Evolutionary conservation across 306 rosid genomes (phyloP).

Genomic region (Chamaecrista fasciculata): DNA sequence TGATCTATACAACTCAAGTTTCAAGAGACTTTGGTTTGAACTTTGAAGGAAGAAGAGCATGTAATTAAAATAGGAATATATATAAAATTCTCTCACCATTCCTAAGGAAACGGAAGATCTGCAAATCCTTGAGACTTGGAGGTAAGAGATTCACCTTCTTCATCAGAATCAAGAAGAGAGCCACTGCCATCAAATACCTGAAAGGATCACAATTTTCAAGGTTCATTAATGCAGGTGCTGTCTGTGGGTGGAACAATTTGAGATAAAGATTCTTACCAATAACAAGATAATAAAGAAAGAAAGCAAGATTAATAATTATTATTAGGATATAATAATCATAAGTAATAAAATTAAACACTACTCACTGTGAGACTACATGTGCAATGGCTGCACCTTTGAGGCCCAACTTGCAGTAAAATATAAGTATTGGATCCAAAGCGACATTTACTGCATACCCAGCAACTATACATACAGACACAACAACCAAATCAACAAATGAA

Average conservation of each 20-base stretch:
- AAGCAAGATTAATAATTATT: no score
- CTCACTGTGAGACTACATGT: slow-evolving; percentile 95
- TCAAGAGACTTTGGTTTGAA: no score
- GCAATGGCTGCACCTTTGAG: slow-evolving; percentile 94
- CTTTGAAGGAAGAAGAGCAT: no score
- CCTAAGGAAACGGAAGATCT: slow-evolving; percentile 73
- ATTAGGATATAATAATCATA: not conserved
- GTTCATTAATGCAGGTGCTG: not conserved
- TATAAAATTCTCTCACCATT: slow-evolving; percentile 53
- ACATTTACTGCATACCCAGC: slow-evolving; percentile 66
- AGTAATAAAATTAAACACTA: no score
- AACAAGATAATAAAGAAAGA: not conserved
- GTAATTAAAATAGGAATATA: not conserved
- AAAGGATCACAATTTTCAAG: not conserved
- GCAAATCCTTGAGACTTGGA: slow-evolving; percentile 74
- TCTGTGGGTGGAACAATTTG: no score
- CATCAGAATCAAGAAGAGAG: slow-evolving; percentile 55
- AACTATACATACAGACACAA: no score
- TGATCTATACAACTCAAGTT: no score
- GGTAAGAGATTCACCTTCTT: slow-evolving; percentile 69
- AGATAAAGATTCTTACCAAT: not conserved
- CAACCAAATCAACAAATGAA: slow-evolving; percentile 18
- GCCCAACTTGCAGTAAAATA: slow-evolving; percentile 68
- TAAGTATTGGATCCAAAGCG: slow-evolving; percentile 75
- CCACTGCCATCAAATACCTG: slow-evolving; percentile 77